A percentile compares a stretch with the other conserved stretches of the same genome.
These are phyloP conservation scores for Boehmeria nivea DNA, from an alignment of 306 rosid species.

Conservation along the genomic window DNA sequence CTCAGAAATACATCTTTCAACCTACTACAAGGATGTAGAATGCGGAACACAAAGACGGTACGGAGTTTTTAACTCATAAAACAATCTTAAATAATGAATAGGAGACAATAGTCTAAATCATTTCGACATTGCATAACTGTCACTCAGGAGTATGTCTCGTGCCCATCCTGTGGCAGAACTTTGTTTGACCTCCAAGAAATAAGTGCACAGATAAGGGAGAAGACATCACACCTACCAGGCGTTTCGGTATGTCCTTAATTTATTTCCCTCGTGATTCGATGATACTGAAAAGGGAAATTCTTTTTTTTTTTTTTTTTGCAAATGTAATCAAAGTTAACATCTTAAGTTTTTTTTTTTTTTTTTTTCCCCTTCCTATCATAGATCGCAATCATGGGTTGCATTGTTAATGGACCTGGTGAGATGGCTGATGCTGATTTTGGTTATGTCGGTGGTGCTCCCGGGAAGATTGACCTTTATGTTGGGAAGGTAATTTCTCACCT, in stretches of 20 bases:
- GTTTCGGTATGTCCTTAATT: constrained; percentile 89
- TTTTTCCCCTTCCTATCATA: constrained; percentile 32
- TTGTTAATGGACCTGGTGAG: constrained; percentile 98
- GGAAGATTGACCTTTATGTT: constrained; percentile 95
- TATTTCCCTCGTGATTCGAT: no score
- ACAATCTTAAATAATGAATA: not conserved
- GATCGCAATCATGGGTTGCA: constrained; percentile 99
- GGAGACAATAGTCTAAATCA: not conserved
- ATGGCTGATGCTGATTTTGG: constrained; percentile 99
- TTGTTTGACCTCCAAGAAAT: constrained; percentile 96
- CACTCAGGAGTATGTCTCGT: constrained; percentile 91
- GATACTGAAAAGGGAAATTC: constrained; percentile 3
- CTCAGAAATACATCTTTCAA: constrained; percentile 91
- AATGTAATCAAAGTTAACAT: not conserved
- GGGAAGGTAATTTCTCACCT: constrained; percentile 61
- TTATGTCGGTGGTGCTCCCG: constrained; percentile 95
- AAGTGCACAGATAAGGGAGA: constrained; percentile 90
- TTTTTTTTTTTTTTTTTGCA: not conserved
- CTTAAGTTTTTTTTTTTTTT: not conserved
- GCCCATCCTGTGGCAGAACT: constrained; percentile 99
- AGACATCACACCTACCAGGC: constrained; percentile 91
- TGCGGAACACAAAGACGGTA: constrained; percentile 98
- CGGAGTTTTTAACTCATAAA: constrained; percentile 9
- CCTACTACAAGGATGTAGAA: constrained; percentile 96
- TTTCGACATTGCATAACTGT: constrained; percentile 17